phyloP scores from a whole-genome alignment of 1,284 basidiomycete genomes.

The Clitocybe nebularis region DNA sequence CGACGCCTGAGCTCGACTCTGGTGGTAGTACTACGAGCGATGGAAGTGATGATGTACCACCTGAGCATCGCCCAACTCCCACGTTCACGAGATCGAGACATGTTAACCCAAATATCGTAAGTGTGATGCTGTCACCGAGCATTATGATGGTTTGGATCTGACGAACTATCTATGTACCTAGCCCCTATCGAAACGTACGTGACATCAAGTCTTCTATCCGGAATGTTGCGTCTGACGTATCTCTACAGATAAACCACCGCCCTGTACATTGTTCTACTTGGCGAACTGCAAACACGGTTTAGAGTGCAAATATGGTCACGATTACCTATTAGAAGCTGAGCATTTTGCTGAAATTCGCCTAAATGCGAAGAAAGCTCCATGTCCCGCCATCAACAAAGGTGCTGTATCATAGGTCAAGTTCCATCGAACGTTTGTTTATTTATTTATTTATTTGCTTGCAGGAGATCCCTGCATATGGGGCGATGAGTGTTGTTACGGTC shows the following conservation, averaged over 20 bases:
- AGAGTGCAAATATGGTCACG: constrained; percentile 55
- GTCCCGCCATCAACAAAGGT: constrained; percentile 53
- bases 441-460: constrained; percentile 21
- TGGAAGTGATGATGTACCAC: constrained; percentile 30
- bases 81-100: constrained; percentile 35
- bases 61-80: constrained; percentile 22
- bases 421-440: neutral
- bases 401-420: constrained; percentile 1
- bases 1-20: constrained; percentile 32
- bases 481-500: constrained; percentile 58
- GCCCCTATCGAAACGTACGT: constrained; percentile 57
- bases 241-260: constrained; percentile 50
- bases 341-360: constrained; percentile 45
- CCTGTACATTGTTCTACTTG: constrained; percentile 61
- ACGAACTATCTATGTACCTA: constrained; percentile 22
- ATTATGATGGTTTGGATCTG: constrained; percentile 16
- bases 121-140: constrained; percentile 20
- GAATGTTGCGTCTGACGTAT: constrained; percentile 15
- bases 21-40: constrained; percentile 34
- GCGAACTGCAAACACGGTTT: constrained; percentile 50
- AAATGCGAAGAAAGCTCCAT: constrained; percentile 58
- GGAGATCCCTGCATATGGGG: constrained; percentile 54
- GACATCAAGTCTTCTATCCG: constrained; percentile 12
- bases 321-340: constrained; percentile 50
- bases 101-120: constrained; percentile 50